Evolutionary conservation across 1,284 basidiomycete genomes (phyloP).

Genomic region (Leccinum pachyderme): DNA sequence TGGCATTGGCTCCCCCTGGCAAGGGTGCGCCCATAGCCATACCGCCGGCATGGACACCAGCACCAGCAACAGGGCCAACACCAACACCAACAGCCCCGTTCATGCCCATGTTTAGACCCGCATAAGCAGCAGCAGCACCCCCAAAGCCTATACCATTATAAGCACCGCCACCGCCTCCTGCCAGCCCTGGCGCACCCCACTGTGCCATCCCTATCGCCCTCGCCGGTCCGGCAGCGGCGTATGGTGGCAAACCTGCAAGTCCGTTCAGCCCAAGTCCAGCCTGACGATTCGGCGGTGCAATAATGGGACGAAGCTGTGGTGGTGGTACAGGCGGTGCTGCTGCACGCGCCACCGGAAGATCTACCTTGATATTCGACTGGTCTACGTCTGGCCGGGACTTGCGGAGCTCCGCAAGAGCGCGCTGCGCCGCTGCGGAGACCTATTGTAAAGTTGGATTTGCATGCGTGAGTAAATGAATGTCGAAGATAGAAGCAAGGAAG

Average conservation of each 20-base stretch:
- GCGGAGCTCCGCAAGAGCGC: conserved; percentile 59
- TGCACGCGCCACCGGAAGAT: conserved; percentile 42
- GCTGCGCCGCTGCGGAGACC: conserved; percentile 57
- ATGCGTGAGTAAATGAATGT: conserved; percentile 27
- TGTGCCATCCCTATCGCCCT: background rate
- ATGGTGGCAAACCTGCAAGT: background rate
- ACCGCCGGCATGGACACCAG: background rate
- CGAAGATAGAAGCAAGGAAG: background rate
- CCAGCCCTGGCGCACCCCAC: background rate
- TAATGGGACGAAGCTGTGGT: background rate
- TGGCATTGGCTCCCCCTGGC: background rate
- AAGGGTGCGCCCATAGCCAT: background rate
- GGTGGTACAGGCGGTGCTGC: conserved; percentile 1
- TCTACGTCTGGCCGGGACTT: conserved; percentile 54
- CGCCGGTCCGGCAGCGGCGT: background rate
- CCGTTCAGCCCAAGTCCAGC: background rate
- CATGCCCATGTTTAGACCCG: background rate
- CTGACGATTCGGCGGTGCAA: background rate
- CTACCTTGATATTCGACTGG: conserved; percentile 54
- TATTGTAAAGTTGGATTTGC: background rate
- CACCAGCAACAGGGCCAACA: background rate
- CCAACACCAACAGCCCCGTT: background rate
- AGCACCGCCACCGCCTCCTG: background rate
- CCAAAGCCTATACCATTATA: background rate
- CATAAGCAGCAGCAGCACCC: background rate